Conservation (phyloP, 176 grass and related monocot species). For the Triticum monococcum region DNA sequence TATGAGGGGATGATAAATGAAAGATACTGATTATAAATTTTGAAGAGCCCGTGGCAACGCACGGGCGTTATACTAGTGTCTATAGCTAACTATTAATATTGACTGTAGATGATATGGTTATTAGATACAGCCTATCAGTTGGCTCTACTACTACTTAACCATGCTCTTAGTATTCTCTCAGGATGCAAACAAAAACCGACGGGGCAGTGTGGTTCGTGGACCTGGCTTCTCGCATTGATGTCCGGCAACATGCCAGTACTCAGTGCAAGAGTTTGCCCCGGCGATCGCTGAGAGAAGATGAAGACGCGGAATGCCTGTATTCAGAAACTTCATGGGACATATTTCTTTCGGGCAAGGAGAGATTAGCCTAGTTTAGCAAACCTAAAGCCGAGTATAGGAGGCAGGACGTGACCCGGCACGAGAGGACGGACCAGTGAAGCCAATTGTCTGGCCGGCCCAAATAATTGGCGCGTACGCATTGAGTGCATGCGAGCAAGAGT, state of each 20-base stretch:
- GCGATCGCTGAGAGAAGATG: neutral
- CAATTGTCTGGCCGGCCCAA: constrained; percentile 33
- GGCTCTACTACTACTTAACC: too few species aligned
- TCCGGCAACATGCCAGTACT: neutral
- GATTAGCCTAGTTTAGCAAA: constrained; percentile 37
- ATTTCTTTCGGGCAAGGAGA: constrained; percentile 26
- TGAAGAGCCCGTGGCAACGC: too few species aligned
- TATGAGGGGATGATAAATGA: too few species aligned
- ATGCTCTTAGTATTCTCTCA: too few species aligned
- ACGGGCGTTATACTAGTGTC: too few species aligned
- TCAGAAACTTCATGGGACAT: constrained; percentile 22
- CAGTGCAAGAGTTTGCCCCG: neutral
- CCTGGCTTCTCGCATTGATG: neutral
- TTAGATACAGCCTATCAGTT: too few species aligned
- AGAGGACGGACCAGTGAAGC: constrained; percentile 26
- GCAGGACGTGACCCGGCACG: constrained; percentile 5
- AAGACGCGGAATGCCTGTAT: neutral
- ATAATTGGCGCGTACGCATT: constrained; percentile 32
- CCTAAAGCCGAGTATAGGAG: neutral
- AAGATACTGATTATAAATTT: too few species aligned
- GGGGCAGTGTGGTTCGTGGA: too few species aligned
- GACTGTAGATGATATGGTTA: too few species aligned
- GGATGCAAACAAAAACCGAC: too few species aligned
- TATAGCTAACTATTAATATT: too few species aligned
- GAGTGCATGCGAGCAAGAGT: constrained; percentile 38